phyloP scores from a whole-genome alignment of 192 early-diverging fungal genomes.

The Coemansia sp. region DNA sequence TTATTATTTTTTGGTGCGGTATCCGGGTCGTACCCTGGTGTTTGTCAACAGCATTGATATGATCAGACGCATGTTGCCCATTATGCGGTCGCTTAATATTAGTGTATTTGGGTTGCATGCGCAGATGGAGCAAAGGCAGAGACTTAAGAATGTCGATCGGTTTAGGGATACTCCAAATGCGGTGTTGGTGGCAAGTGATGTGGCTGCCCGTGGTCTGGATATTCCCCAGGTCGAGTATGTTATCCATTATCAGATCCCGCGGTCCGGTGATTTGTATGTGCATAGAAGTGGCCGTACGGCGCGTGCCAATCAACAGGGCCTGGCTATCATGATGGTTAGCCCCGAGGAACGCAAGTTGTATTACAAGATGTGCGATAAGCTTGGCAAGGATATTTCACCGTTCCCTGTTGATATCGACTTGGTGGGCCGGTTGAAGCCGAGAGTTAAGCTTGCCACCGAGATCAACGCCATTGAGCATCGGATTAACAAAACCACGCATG shows the following conservation, averaged over 20 bases:
- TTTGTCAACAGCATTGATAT: constrained; percentile 97
- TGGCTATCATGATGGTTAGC: constrained; percentile 78
- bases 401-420: constrained; percentile 84
- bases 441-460: constrained; percentile 77
- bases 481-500: constrained; percentile 65
- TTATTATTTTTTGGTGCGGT: constrained; percentile 86
- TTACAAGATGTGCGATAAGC: constrained; percentile 77
- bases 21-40: constrained; percentile 87
- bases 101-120: constrained; percentile 86
- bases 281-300: constrained; percentile 95
- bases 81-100: constrained; percentile 73
- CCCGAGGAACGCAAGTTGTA: constrained; percentile 84
- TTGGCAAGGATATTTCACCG: constrained; percentile 74
- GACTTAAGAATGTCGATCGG: constrained; percentile 90
- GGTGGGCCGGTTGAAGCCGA: constrained; percentile 69
- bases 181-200: constrained; percentile 92
- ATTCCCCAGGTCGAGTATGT: constrained; percentile 91
- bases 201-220: constrained; percentile 94
- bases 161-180: constrained; percentile 74
- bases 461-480: constrained; percentile 82
- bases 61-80: constrained; percentile 83
- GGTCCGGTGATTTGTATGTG: constrained; percentile 92
- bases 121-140: constrained; percentile 95
- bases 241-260: constrained; percentile 94
- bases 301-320: constrained; percentile 79